Base-by-base conservation (phyloP, 2,329 filamentous ascomycete species). In the Botryosphaeria agaves region DNA sequence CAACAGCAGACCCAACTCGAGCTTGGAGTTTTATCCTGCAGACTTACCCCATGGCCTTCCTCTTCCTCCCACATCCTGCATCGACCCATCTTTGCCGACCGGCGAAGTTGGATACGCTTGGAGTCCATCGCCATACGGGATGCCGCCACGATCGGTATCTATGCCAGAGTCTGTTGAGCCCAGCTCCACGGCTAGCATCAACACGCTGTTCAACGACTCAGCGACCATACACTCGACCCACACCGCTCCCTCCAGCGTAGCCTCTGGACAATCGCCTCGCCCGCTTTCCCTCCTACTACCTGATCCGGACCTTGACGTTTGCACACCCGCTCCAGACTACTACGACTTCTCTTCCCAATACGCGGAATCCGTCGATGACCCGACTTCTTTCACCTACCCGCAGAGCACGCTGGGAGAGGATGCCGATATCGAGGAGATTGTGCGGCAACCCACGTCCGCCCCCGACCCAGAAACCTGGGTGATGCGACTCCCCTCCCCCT, bases 381-480 rank as follows among this genome's bases (percentile, higher is more conserved):
- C 45, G 3, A 38, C 43, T 3, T 38, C 37, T 7, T 11, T 12
- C 12, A 23, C 33, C 48, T 32, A 35, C 40, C 16, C 41, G 47
- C 11, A 42, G 43, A 20, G 38, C 43, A 15, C 40, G 47, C 7
- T 41, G 43, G 17, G 32, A 43, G 36, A 42, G 4, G 56, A 62
- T 11, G 61, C 67, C 17, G 62, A 64, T 24, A 51, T 71, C 8
- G 68, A 73, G 42, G 66, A 73, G 32, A 59, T 73, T 26, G 51
- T 64, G 14, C 55, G 65, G 21, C 45, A 47, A 28, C 42, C 48
- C 8, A 42, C 50, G 25, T 38, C 48, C 7, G 45, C 53, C 14
- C 35, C 41, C 5, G 41, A 45, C 12, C 35, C 41, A 11, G 44
- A 47, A 21, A 35, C 47, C 3, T 59, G 53, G 49, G 39, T 52